Evolutionary conservation across 1,284 basidiomycete species (phyloP).

Genomic region (Paramarasmius palmivorus): DNA sequence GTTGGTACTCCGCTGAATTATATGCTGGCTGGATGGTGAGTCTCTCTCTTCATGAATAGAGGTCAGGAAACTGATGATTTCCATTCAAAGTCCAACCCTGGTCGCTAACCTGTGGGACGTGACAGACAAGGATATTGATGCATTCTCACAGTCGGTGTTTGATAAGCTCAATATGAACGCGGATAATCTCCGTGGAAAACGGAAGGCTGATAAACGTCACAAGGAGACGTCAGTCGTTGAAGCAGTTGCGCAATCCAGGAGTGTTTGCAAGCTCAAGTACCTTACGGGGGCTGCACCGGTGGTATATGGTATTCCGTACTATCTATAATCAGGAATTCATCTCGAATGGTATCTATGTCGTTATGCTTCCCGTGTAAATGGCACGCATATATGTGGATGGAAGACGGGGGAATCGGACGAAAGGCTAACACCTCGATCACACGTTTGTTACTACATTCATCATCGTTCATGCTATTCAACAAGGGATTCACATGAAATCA

Average conservation of each 20-base stretch:
- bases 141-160: constrained; percentile 85
- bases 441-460: too few species aligned
- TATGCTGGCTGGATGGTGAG: constrained; percentile 94
- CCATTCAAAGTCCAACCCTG: constrained; percentile 73
- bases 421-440: too few species aligned
- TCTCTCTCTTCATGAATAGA: constrained; percentile 17
- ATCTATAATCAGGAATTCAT: constrained; percentile 42
- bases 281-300: constrained; percentile 95
- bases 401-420: too few species aligned
- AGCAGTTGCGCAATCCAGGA: constrained; percentile 81
- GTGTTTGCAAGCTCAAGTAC: constrained; percentile 87
- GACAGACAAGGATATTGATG: constrained; percentile 96
- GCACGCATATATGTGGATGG: too few species aligned
- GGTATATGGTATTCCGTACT: constrained; percentile 93
- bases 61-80: constrained; percentile 7
- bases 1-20: constrained; percentile 93
- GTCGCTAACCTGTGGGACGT: constrained; percentile 98
- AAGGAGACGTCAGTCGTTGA: constrained; percentile 58
- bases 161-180: constrained; percentile 66
- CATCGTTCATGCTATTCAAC: too few species aligned
- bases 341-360: background rate
- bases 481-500: too few species aligned
- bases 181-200: constrained; percentile 27
- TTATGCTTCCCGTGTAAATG: too few species aligned
- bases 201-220: constrained; percentile 3